phyloP scores from a whole-genome alignment of 2,329 filamentous ascomycete genomes.

The Zarea fungicola region DNA sequence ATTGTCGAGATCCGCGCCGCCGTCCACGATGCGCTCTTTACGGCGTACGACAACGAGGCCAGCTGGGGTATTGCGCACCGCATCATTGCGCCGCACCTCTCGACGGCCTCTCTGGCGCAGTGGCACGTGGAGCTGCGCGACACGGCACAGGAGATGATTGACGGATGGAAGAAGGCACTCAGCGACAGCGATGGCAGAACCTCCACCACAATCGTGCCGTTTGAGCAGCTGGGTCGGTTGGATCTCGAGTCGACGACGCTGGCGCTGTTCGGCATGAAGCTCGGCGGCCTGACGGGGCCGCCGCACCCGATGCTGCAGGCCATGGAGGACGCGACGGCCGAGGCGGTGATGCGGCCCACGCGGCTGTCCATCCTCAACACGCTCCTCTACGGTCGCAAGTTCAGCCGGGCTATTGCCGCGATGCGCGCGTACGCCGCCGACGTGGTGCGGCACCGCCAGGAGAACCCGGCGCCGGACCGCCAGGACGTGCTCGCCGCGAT shows the following conservation, averaged over 20 bases:
- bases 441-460: slow-evolving; percentile 51
- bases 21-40: slow-evolving; percentile 49
- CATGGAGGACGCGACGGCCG: slow-evolving; percentile 51
- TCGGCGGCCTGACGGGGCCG: slow-evolving; percentile 41
- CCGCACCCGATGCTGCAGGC: slow-evolving; percentile 45
- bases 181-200: slow-evolving; percentile 26
- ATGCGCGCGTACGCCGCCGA: slow-evolving; percentile 53
- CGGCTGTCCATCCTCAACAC: slow-evolving; percentile 47
- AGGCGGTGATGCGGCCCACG: slow-evolving; percentile 50
- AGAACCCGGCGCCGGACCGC: slow-evolving; percentile 44
- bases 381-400: slow-evolving; percentile 48
- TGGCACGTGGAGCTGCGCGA: slow-evolving; percentile 44
- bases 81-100: slow-evolving; percentile 44
- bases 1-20: slow-evolving; percentile 46
- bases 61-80: slow-evolving; percentile 48
- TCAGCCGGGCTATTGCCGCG: slow-evolving; percentile 45
- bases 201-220: slow-evolving; percentile 35
- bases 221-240: slow-evolving; percentile 47
- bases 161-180: slow-evolving; percentile 44
- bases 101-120: slow-evolving; percentile 26
- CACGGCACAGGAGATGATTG: slow-evolving; percentile 43
- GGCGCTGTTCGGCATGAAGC: slow-evolving; percentile 46
- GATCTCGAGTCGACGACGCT: slow-evolving; percentile 47
- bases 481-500: slow-evolving; percentile 58
- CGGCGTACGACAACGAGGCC: slow-evolving; percentile 43